These are phyloP conservation scores for Clonostachys rhizophaga DNA, from an alignment of 2,329 filamentous ascomycete genomes.

Conservation along the genomic window DNA sequence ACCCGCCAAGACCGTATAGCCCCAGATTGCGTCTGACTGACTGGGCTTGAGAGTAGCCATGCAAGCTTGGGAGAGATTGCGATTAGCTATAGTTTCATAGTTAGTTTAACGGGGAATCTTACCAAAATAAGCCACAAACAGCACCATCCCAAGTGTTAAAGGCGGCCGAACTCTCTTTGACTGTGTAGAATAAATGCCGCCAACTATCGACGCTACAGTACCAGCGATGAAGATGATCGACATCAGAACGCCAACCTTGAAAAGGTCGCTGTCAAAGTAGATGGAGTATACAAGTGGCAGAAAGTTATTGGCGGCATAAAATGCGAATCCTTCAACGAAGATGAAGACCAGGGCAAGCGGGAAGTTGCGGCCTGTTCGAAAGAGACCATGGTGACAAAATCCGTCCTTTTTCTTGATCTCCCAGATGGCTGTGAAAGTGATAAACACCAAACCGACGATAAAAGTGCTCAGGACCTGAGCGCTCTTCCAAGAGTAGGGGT, in stretches of 20 bases:
- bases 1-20: conserved; percentile 26
- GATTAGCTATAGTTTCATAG: conserved; percentile 11
- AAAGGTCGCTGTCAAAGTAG: conserved; percentile 24
- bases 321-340: conserved; percentile 28
- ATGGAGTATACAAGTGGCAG: conserved; percentile 28
- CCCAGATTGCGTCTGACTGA: conserved; percentile 16
- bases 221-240: conserved; percentile 18
- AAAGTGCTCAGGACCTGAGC: conserved; percentile 27
- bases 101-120: conserved; percentile 6
- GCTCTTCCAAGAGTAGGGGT: conserved; percentile 30
- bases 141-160: too few species aligned
- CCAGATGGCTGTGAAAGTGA: conserved; percentile 5
- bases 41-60: conserved; percentile 20
- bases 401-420: conserved; percentile 22
- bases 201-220: conserved; percentile 15
- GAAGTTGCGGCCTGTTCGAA: conserved; percentile 26
- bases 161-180: conserved; percentile 9
- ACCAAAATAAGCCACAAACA: too few species aligned
- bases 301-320: conserved; percentile 35
- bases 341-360: conserved; percentile 24
- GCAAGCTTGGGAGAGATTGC: conserved; percentile 19
- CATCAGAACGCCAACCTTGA: conserved; percentile 23
- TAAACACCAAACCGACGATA: conserved; percentile 20
- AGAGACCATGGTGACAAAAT: conserved; percentile 33
- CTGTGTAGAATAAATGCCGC: conserved; percentile 19